Conservation (phyloP, 225 moss, liverwort and hornwort genomes). For the Takakia lepidozioides region DNA sequence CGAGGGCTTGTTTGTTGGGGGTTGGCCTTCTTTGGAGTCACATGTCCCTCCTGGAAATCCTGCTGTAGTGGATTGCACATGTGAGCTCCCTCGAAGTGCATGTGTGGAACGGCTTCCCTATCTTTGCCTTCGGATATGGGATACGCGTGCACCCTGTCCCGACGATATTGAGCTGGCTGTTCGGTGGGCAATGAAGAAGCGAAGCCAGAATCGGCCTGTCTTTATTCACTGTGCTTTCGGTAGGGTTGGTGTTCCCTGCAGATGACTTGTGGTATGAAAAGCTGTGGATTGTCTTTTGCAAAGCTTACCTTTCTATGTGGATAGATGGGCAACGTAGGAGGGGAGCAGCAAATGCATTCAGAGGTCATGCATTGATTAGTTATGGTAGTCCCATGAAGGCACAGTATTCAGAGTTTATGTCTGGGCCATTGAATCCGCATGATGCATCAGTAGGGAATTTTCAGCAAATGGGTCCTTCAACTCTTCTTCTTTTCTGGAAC, state of each 20-base stretch:
- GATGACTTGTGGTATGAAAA: too few species aligned
- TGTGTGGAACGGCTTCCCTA: slow-evolving; percentile 39
- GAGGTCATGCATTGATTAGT: too few species aligned
- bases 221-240: slow-evolving; percentile 89
- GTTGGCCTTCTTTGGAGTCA: slow-evolving; percentile 49
- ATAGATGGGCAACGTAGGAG: too few species aligned
- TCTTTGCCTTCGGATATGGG: slow-evolving; percentile 70
- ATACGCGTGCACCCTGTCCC: slow-evolving; percentile 59
- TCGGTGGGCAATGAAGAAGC: slow-evolving; percentile 57
- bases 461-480: too few species aligned
- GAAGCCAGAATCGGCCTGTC: slow-evolving; percentile 20
- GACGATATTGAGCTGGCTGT: slow-evolving; percentile 64
- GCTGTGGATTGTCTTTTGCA: too few species aligned
- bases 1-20: slow-evolving; percentile 75
- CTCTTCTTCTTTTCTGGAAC: slow-evolving; percentile 7
- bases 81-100: slow-evolving; percentile 65
- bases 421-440: too few species aligned
- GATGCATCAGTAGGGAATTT: too few species aligned
- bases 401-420: too few species aligned
- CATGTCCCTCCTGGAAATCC: slow-evolving; percentile 65
- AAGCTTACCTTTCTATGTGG: too few species aligned
- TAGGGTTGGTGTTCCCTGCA: too few species aligned
- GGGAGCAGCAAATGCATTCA: too few species aligned
- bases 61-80: slow-evolving; percentile 84
- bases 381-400: too few species aligned